Conservation (phyloP, 495 filamentous ascomycete species). For the Xylaria venustula region DNA sequence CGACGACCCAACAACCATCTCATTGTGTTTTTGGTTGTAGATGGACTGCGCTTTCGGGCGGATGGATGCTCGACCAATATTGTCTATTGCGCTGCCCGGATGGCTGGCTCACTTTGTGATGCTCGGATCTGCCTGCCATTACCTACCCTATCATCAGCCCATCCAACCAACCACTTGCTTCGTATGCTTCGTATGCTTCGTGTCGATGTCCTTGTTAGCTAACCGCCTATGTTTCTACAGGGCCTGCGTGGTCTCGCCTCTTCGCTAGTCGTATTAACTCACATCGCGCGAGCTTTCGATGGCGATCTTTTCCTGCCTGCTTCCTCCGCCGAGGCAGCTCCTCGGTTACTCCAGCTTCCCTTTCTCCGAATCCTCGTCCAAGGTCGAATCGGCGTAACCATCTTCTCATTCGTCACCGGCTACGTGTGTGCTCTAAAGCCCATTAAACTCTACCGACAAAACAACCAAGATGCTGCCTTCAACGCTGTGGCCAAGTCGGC, state of each 20-base stretch:
- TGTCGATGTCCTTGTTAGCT: background rate
- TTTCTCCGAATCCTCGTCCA: conserved; percentile 62
- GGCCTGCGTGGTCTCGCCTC: conserved; percentile 65
- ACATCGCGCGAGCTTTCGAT: conserved; percentile 61
- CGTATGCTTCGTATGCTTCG: too few relatives aligned
- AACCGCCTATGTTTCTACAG: conserved; percentile 30
- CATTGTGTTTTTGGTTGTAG: too few relatives aligned
- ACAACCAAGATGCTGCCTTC: conserved; percentile 53
- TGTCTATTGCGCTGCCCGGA: too few relatives aligned
- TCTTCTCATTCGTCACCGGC: conserved; percentile 66
- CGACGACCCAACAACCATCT: too few relatives aligned
- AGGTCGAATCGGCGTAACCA: conserved; percentile 62
- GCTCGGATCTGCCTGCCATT: background rate
- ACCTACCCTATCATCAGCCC: too few relatives aligned
- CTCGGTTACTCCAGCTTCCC: conserved; percentile 58
- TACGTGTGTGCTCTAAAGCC: conserved; percentile 69
- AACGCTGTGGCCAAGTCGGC: conserved; percentile 58
- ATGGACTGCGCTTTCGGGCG: too few relatives aligned
- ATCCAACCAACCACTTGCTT: too few relatives aligned
- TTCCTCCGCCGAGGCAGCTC: conserved; percentile 42
- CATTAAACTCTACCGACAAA: conserved; percentile 56
- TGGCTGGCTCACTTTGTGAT: too few relatives aligned
- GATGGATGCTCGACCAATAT: too few relatives aligned
- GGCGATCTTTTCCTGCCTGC: conserved; percentile 57
- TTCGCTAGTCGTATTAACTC: conserved; percentile 61